Evolutionary conservation across 1,139 yeast species (phyloP).

Genomic region (Yamadazyma atlantica): DNA sequence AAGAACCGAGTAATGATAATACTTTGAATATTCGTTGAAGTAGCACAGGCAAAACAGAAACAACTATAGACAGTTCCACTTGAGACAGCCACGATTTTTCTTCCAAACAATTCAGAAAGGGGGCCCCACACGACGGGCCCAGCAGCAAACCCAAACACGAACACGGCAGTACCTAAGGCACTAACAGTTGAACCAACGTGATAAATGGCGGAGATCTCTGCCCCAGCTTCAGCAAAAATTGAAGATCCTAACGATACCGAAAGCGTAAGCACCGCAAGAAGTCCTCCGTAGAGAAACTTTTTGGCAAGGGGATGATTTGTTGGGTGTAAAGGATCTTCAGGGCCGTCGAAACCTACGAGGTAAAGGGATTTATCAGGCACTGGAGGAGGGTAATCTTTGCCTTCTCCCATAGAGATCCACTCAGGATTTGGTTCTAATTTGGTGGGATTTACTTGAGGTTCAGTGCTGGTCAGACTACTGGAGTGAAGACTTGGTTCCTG

Average conservation of each 20-base stretch:
- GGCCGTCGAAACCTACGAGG: conserved; percentile 47
- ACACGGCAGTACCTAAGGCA: conserved; percentile 40
- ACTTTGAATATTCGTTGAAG: conserved; percentile 39
- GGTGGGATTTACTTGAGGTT: no score
- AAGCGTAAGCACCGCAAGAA: conserved; percentile 36
- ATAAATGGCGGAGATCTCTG: conserved; percentile 24
- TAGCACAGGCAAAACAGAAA: conserved; percentile 40
- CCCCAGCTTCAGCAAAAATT: conserved; percentile 34
- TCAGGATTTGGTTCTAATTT: no score
- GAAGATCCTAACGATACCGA: conserved; percentile 51
- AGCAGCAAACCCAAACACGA: conserved; percentile 45
- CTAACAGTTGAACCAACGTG: conserved; percentile 36
- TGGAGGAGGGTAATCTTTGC: conserved; percentile 35
- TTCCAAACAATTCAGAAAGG: conserved; percentile 40
- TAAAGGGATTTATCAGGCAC: conserved; percentile 35
- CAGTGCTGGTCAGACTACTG: no score
- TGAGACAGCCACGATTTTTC: conserved; percentile 29
- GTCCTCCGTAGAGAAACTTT: conserved; percentile 26
- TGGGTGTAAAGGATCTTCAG: conserved; percentile 51
- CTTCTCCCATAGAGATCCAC: conserved; percentile 33
- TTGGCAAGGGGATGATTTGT: conserved; percentile 41
- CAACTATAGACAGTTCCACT: conserved; percentile 32
- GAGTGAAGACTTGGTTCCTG: no score
- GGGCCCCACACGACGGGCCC: conserved; percentile 48
- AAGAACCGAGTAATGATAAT: conserved; percentile 43